A percentile compares a stretch with the other conserved stretches of the same genome.
These are phyloP conservation scores for Globisporangium camurandrum DNA, from an alignment of 352 stramenopile species.

Conservation along the genomic window DNA sequence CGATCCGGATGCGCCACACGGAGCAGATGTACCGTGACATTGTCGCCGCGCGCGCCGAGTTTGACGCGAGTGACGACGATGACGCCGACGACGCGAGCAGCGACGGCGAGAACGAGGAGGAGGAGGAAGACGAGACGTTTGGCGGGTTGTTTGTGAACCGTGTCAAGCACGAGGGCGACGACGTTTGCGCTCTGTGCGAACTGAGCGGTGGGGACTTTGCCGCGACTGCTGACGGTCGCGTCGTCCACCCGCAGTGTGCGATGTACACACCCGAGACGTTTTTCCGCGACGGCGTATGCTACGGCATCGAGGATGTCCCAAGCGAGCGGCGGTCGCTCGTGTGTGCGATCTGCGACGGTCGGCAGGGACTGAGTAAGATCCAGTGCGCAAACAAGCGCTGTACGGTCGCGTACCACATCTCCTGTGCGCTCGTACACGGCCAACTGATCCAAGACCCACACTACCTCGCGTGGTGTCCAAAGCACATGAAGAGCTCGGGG, in stretches of 20 bases:
- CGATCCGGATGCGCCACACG: conserved; percentile 51
- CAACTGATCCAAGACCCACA: conserved; percentile 52
- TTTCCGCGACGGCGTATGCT: conserved; percentile 59
- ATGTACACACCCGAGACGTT: conserved; percentile 84
- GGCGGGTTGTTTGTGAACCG: conserved; percentile 73
- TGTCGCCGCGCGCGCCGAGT: conserved; percentile 24
- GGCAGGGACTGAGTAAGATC: conserved; percentile 73
- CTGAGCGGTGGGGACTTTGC: conserved; percentile 73
- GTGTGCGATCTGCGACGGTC: conserved; percentile 53
- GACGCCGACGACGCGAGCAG: conserved; percentile 8
- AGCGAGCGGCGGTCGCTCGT: conserved; percentile 35
- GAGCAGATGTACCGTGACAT: conserved; percentile 68
- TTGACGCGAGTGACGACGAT: conserved; percentile 47
- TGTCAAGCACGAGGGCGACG: conserved; percentile 59
- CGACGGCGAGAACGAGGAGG: conserved; percentile 27
- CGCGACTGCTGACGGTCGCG: conserved; percentile 40
- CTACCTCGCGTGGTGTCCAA: conserved; percentile 70
- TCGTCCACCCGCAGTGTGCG: conserved; percentile 72
- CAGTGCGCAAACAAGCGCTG: conserved; percentile 69
- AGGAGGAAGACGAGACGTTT: conserved; percentile 49
- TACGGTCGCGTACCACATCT: conserved; percentile 53
- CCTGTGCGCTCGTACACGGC: conserved; percentile 68
- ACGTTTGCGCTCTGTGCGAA: conserved; percentile 66
- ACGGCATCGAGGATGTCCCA: conserved; percentile 51
- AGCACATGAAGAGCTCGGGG: conserved; percentile 65